phyloP scores from a whole-genome alignment of 2,329 filamentous ascomycete species.

The Paracorniculantispora psalliotae region DNA sequence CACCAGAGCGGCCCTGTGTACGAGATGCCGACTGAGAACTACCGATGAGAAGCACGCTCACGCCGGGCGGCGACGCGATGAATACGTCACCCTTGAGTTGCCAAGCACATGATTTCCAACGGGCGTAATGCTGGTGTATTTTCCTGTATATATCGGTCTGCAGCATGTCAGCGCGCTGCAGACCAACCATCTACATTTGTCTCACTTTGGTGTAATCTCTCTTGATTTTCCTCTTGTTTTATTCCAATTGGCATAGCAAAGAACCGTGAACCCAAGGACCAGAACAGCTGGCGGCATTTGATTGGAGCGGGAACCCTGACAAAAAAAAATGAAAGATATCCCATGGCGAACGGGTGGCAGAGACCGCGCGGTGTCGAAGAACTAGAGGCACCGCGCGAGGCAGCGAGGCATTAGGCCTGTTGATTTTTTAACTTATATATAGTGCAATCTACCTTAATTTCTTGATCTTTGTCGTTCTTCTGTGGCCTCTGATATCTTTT shows the following conservation, averaged over 20 bases:
- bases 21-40: constrained; percentile 38
- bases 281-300: background rate
- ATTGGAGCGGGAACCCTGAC: background rate
- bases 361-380: background rate
- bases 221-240: background rate
- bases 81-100: background rate
- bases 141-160: constrained; percentile 7
- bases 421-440: constrained; percentile 4
- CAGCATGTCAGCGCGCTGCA: background rate
- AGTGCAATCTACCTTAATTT: constrained; percentile 13
- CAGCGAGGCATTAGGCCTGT: background rate
- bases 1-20: constrained; percentile 34
- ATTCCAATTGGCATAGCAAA: background rate
- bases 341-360: background rate
- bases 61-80: background rate
- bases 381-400: background rate
- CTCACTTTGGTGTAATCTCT: background rate
- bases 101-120: constrained; percentile 11
- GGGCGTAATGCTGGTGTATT: constrained; percentile 21
- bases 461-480: background rate
- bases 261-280: background rate
- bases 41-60: constrained; percentile 25
- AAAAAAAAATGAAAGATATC: constrained; percentile 3
- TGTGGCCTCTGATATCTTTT: too few species aligned
- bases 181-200: background rate